phyloP scores from a whole-genome alignment of 805 yeast species.

The Vanderwaltozyma polyspora region DNA sequence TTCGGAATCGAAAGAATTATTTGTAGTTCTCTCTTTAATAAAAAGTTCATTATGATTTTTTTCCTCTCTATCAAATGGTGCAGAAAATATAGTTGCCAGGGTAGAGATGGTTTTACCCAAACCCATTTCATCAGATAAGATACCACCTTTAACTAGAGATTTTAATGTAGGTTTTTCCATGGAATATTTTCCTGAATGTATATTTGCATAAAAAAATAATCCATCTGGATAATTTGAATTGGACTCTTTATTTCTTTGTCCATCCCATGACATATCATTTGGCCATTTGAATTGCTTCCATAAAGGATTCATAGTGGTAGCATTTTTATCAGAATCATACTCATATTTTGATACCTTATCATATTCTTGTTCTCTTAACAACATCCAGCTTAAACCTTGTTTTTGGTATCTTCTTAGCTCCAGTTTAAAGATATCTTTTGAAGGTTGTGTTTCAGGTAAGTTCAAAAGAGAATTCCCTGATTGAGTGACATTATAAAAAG shows the following conservation, averaged over 20 bases:
- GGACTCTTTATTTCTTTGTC: conserved; percentile 12
- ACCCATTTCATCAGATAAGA: conserved; percentile 95
- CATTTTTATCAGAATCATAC: conserved; percentile 17
- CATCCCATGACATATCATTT: conserved; percentile 31
- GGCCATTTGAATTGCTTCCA: conserved; percentile 84
- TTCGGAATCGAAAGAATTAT: conserved; percentile 2
- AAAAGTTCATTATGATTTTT: background rate
- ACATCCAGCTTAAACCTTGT: conserved; percentile 83
- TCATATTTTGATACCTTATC: conserved; percentile 14
- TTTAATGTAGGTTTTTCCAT: conserved; percentile 53
- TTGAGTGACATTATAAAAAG: background rate
- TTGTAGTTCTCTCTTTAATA: background rate
- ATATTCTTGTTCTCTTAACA: conserved; percentile 61
- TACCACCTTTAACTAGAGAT: conserved; percentile 64
- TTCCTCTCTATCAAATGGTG: conserved; percentile 36
- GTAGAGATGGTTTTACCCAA: conserved; percentile 87
- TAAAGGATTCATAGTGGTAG: conserved; percentile 52
- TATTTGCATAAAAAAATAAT: conserved; percentile 55
- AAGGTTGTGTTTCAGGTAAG: conserved; percentile 10
- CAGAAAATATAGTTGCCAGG: conserved; percentile 56
- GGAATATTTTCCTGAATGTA: conserved; percentile 72
- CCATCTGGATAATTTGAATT: conserved; percentile 3
- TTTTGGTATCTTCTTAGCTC: conserved; percentile 66
- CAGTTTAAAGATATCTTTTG: conserved; percentile 40
- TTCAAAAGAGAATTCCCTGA: background rate